Base-by-base conservation (phyloP, 768 basidiomycete species). In the Chlorophyllum brunneum region DNA sequence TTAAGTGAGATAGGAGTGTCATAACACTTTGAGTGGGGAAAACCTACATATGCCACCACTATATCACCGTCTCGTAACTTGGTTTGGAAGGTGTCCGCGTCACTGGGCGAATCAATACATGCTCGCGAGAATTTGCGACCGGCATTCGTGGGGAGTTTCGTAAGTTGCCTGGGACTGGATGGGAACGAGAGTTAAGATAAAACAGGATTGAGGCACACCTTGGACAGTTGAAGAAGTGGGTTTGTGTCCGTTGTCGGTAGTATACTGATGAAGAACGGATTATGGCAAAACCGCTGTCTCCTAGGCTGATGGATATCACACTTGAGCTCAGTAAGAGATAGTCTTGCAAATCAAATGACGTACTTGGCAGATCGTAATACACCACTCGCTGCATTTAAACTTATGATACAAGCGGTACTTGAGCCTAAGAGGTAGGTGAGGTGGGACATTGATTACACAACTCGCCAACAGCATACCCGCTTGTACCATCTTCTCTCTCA, bases 401-500 rank as follows among this genome's bases (percentile, higher is more conserved):
- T 88, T 31, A 90, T 62, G 22, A 92, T 67, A 60, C 87, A 89
- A 29, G 88, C 89, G 0, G 91, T 93, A 63, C 91, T 92, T 9
- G 91, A 91, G 50, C 90, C 90, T 92, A 43, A 20, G 57, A 23
- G 24, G n/a, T 15, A 40, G 42, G 37, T 39, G 16, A 54, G 34
- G 45, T 16, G 11, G 15, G 22, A 18, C 31, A 29, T 27, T n/a
- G 26, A 11, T 58, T 11, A 55, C 20, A 7, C 48, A 59, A 48
- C 34, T 71, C 65, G 65, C 45, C 58, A 61, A 16, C 54, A 6
- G 61, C 73, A 75, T 70, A 82, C 84, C 83, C 27, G 87, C 88
- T 60, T 82, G 68, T 13, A 88, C 84, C 38, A 68, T 70, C 57
- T 78, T 75, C 62, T 93, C 88, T 49, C 81, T 71, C 44, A 89